Base-by-base conservation (phyloP, 305 asterid species). In the Fraxinus platypoda region DNA sequence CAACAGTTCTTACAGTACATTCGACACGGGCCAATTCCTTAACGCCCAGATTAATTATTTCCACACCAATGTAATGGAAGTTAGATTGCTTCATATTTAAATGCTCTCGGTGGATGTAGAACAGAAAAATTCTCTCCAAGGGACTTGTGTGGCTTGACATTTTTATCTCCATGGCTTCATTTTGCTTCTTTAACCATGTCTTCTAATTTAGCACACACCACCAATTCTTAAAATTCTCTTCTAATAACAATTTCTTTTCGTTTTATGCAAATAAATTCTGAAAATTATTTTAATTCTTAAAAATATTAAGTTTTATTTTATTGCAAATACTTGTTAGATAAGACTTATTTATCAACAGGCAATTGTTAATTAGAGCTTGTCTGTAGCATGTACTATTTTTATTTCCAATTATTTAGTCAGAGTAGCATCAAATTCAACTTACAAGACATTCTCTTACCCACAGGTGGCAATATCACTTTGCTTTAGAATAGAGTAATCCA, bases 1-100 rank as follows among this genome's bases (percentile, higher is more conserved):
- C 73, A 30, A 81, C 59, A 66, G 73, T 54, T 74, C 34, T 78
- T 72, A 70, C 28, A 72, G 59, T 83, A 54, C 25, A 33, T 75
- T 57, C 38, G 25, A 79, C 64, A 46, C 23, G 2, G 75, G 38
- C 26, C 74, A 81, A 70, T 77, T 11, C 57, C n/a, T 17, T 75
- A 28, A 37, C 68, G 19, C 38, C 38, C 7, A 43, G 54, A 52
- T 8, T 37, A 23, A 19, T 31, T 23, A 74, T 76, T 54, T 68
- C 70, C 72, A 54, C 82, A 78, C 34, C 82, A 57, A 25, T 49
- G 74, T 57, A 57, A 21, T 57, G 19, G 68, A 57, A n/a, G 68
- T 19, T 57, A 6, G 68, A 19, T 8, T 57, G 30, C 31, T 62
- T 13, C 72, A 21, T 62, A 62, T 68, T 66, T 68, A 71, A 77